A percentile compares a stretch with the other conserved stretches of the same genome.
phyloP scores from a whole-genome alignment of 2,329 filamentous ascomycete genomes.

The Botrytis fragariae region DNA sequence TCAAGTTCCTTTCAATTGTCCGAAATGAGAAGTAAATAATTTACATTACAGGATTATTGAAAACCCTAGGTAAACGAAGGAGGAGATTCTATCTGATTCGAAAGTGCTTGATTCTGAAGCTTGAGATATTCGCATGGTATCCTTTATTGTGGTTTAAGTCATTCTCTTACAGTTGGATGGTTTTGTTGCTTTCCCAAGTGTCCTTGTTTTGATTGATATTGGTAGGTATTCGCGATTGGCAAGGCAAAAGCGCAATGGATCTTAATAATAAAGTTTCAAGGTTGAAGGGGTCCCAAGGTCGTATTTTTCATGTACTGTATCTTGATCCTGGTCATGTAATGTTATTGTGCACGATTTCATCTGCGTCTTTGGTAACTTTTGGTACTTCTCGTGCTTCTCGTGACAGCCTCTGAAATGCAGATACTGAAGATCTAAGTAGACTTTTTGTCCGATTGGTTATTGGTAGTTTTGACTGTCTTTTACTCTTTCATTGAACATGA shows the following conservation, averaged over 20 bases:
- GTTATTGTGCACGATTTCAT: slow-evolving; percentile 9
- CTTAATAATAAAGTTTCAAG: neutral
- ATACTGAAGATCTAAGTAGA: neutral
- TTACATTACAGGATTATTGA: neutral
- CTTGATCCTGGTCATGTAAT: slow-evolving; percentile 9
- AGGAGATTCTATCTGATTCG: neutral
- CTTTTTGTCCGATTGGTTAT: neutral
- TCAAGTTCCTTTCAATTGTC: neutral
- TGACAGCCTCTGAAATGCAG: neutral
- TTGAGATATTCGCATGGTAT: neutral
- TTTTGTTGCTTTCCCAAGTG: neutral
- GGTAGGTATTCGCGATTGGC: neutral
- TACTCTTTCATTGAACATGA: neutral
- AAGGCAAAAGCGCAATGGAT: neutral
- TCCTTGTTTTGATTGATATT: neutral
- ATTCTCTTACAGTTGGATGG: neutral
- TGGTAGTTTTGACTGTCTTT: neutral
- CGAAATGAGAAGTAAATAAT: neutral
- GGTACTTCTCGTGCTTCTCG: neutral
- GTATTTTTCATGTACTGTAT: neutral
- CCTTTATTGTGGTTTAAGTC: neutral
- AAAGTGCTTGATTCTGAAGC: neutral
- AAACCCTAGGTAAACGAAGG: neutral
- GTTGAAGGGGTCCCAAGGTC: slow-evolving; percentile 1
- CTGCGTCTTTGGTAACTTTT: slow-evolving; percentile 7